Evolutionary conservation across 306 rosid genomes (phyloP).

Genomic region (Acacia crassicarpa): DNA sequence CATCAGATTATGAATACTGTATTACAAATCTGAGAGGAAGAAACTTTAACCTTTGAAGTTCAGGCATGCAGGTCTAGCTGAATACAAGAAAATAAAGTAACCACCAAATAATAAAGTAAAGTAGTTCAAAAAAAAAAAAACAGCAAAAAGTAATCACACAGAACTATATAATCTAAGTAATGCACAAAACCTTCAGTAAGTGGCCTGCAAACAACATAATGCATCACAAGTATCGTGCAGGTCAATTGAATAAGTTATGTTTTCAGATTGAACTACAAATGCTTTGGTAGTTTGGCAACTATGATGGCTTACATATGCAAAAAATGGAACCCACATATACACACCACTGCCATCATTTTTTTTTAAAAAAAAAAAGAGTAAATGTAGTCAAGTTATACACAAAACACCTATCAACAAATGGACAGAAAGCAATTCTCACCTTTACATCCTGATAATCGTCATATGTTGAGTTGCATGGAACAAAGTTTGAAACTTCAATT

Average conservation of each 20-base stretch:
- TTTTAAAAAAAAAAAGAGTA: background rate
- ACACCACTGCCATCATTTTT: background rate
- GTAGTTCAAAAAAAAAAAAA: background rate
- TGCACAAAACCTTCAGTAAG: background rate
- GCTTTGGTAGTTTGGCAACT: background rate
- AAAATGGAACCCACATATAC: background rate
- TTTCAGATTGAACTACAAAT: background rate
- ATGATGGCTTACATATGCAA: background rate
- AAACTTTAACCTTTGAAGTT: background rate
- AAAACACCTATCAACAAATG: background rate
- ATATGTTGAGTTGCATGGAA: constrained; percentile 37
- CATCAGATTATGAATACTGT: background rate
- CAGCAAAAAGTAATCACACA: background rate
- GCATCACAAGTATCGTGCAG: background rate
- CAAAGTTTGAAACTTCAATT: constrained; percentile 30
- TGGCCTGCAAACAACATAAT: background rate
- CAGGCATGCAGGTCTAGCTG: background rate
- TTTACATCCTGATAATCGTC: constrained; percentile 34
- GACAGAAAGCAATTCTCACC: constrained; percentile 42
- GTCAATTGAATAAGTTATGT: background rate
- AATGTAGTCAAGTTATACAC: background rate
- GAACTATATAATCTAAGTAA: background rate
- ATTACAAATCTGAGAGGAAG: background rate
- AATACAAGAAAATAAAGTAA: background rate
- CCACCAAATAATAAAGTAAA: background rate